Evolutionary conservation across 345 rosid genomes (phyloP).

Genomic region (Eucalyptus tenuipes): DNA sequence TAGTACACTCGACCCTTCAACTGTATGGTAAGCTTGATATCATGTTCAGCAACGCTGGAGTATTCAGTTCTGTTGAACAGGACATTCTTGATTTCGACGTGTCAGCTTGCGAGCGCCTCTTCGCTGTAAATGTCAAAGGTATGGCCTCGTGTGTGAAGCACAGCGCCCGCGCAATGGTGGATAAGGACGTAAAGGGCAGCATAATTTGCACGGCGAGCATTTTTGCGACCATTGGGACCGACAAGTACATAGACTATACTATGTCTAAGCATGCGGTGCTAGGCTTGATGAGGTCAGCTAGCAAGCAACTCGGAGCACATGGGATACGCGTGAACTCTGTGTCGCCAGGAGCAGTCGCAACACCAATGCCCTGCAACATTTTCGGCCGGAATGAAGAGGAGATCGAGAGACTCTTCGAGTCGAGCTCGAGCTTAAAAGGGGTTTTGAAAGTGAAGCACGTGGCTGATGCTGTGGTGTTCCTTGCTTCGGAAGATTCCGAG

Average conservation of each 20-base stretch:
- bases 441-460: slow-evolving; percentile 3
- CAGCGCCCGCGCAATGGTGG: slow-evolving; percentile 26
- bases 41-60: slow-evolving; percentile 33
- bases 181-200: slow-evolving; percentile 6
- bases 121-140: slow-evolving; percentile 3
- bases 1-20: not conserved
- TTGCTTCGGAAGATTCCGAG: slow-evolving; percentile 13
- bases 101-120: not conserved
- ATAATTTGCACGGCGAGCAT: slow-evolving; percentile 28
- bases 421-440: slow-evolving; percentile 3
- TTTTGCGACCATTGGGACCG: not conserved
- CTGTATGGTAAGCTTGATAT: slow-evolving; percentile 6
- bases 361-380: not conserved
- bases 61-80: not conserved
- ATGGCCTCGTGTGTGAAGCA: not conserved
- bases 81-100: not conserved
- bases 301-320: slow-evolving; percentile 20
- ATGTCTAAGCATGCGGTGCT: slow-evolving; percentile 33
- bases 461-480: slow-evolving; percentile 31
- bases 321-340: slow-evolving; percentile 31
- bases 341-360: slow-evolving; percentile 13
- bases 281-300: slow-evolving; percentile 19
- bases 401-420: slow-evolving; percentile 1
- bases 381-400: not conserved
- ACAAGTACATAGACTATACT: not conserved